phyloP scores from a whole-genome alignment of 2,329 filamentous ascomycete genomes.

The Ceratocystis lukuohia region DNA sequence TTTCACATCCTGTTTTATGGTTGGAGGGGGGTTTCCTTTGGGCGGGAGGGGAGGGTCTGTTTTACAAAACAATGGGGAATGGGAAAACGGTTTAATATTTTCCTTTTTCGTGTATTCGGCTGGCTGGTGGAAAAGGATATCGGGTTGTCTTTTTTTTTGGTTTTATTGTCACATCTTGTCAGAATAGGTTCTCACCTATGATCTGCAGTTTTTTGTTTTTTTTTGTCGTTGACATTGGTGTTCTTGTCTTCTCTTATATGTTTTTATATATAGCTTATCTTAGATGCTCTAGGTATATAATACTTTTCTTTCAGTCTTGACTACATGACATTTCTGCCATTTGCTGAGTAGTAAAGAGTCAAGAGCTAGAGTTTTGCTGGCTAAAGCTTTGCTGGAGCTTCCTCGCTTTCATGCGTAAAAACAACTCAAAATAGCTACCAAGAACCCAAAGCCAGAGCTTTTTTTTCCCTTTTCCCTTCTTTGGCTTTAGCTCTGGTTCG shows the following conservation, averaged over 20 bases:
- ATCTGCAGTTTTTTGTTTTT: slow-evolving; percentile 1
- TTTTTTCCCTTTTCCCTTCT: background rate
- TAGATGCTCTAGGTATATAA: background rate
- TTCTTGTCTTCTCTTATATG: too few species aligned
- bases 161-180: background rate
- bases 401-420: too few species aligned
- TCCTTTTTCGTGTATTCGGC: background rate
- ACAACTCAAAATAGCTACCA: too few species aligned
- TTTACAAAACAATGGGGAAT: too few species aligned
- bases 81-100: background rate
- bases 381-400: background rate
- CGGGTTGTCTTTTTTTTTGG: background rate
- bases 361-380: background rate
- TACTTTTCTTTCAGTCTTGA: background rate
- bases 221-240: background rate
- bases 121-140: too few species aligned
- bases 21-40: too few species aligned
- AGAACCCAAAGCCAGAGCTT: background rate
- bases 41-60: too few species aligned
- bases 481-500: background rate
- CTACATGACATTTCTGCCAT: background rate
- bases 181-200: background rate
- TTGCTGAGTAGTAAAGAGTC: background rate
- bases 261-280: background rate
- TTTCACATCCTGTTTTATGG: background rate